These are phyloP conservation scores for Herpotrichia juniperi DNA, from an alignment of 2,329 filamentous ascomycete genomes.

Conservation along the genomic window DNA sequence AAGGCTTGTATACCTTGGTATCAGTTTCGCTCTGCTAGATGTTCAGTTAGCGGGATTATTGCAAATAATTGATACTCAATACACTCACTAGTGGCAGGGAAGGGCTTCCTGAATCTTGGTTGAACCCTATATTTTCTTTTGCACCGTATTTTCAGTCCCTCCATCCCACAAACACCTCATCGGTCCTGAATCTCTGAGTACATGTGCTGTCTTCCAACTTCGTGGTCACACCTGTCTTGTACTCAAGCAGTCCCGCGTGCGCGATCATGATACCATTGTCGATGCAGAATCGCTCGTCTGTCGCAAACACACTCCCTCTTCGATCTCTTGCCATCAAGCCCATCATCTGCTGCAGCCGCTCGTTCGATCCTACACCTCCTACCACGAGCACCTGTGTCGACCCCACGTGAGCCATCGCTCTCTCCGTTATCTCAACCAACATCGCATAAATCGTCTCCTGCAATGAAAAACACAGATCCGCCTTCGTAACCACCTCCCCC, in stretches of 20 bases:
- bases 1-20: no score
- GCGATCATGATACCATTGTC: conserved; percentile 99
- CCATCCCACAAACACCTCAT: conserved; percentile 58
- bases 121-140: neutral
- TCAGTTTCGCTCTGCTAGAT: no score
- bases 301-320: conserved; percentile 89
- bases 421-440: conserved; percentile 97
- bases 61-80: no score
- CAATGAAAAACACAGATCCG: conserved; percentile 89
- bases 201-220: conserved; percentile 79
- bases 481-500: conserved; percentile 71
- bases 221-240: conserved; percentile 79
- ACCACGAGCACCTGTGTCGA: conserved; percentile 91
- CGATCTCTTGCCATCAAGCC: conserved; percentile 88
- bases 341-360: conserved; percentile 98
- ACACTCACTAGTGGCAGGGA: no score
- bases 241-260: conserved; percentile 88
- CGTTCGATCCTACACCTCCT: conserved; percentile 93
- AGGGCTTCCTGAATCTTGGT: no score
- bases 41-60: no score
- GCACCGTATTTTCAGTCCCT: conserved; percentile 43
- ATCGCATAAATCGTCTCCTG: conserved; percentile 97
- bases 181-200: conserved; percentile 58
- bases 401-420: conserved; percentile 97
- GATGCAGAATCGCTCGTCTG: conserved; percentile 97